phyloP scores from a whole-genome alignment of 1,284 basidiomycete genomes.

The Spongispora temasekensis region DNA sequence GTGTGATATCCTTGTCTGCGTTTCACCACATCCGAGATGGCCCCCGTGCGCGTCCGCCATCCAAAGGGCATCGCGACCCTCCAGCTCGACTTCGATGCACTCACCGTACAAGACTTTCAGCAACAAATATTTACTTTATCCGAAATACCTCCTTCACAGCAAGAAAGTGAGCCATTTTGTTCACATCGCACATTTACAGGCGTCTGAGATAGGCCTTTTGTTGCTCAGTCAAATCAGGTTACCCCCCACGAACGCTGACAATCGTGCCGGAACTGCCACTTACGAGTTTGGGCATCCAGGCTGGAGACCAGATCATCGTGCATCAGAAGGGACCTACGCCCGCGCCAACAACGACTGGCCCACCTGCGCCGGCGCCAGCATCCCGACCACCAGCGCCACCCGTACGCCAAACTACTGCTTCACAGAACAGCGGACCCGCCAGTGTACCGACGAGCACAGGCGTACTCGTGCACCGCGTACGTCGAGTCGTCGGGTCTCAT shows the following conservation, averaged over 20 bases:
- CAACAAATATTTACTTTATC: slow-evolving; percentile 67
- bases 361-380: slow-evolving; percentile 11
- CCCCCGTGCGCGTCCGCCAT: slow-evolving; percentile 73
- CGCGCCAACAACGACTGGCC: slow-evolving; percentile 8
- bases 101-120: slow-evolving; percentile 72
- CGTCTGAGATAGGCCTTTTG: slow-evolving; percentile 1
- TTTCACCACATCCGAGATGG: slow-evolving; percentile 43
- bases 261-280: slow-evolving; percentile 72
- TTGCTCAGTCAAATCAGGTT: slow-evolving; percentile 76
- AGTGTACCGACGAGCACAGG: slow-evolving; percentile 57
- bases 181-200: not conserved
- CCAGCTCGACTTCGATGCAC: slow-evolving; percentile 61
- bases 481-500: not conserved
- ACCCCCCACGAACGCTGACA: slow-evolving; percentile 75
- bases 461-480: slow-evolving; percentile 69
- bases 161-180: slow-evolving; percentile 61
- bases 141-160: slow-evolving; percentile 73
- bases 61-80: slow-evolving; percentile 82
- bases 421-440: slow-evolving; percentile 48
- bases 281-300: slow-evolving; percentile 71
- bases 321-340: slow-evolving; percentile 43
- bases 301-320: slow-evolving; percentile 85
- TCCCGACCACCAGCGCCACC: slow-evolving; percentile 15
- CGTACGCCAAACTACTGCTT: slow-evolving; percentile 3
- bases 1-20: too few species aligned